Conservation (phyloP, 192 early-diverging fungal genomes). For the Coemansia sp. region DNA sequence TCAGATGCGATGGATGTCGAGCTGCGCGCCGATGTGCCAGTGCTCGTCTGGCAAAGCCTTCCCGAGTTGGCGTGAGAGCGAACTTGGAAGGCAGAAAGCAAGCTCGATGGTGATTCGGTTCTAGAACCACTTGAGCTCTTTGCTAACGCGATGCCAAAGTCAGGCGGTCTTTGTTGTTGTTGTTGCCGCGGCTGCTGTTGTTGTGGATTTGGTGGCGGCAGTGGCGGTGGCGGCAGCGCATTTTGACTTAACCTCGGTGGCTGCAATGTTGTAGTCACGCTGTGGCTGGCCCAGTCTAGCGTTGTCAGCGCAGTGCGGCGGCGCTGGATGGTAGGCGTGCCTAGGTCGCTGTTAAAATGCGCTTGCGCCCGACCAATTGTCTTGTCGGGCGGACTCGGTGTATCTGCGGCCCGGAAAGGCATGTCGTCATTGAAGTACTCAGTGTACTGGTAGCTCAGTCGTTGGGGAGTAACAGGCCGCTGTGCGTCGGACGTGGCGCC, state of each 20-base stretch:
- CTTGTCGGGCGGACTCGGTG: conserved; percentile 42
- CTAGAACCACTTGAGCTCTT: neutral
- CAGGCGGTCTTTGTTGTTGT: neutral
- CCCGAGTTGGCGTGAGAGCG: conserved; percentile 28
- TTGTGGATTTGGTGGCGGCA: conserved; percentile 11
- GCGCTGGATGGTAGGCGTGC: conserved; percentile 40
- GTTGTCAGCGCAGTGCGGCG: conserved; percentile 43
- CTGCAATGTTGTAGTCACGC: neutral
- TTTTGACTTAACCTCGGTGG: neutral
- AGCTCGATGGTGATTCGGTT: conserved; percentile 25
- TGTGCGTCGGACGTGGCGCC: conserved; percentile 7
- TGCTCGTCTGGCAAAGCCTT: conserved; percentile 26
- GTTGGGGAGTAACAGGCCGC: conserved; percentile 17
- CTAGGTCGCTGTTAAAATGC: conserved; percentile 9
- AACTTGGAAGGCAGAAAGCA: conserved; percentile 38
- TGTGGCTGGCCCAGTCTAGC: conserved; percentile 32
- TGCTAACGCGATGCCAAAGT: neutral
- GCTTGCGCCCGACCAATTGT: conserved; percentile 21
- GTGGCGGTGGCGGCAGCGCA: conserved; percentile 14
- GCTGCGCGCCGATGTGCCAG: conserved; percentile 42
- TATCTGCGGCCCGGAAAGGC: conserved; percentile 20
- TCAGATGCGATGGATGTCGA: conserved; percentile 40
- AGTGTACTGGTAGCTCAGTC: conserved; percentile 32
- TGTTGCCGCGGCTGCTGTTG: conserved; percentile 1
- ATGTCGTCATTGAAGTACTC: conserved; percentile 1